Percentiles rank a stretch among this genome's conserved stretches.
Evolutionary conservation across 345 rosid species (phyloP).

Genomic region (Citrus mangshanensis): DNA sequence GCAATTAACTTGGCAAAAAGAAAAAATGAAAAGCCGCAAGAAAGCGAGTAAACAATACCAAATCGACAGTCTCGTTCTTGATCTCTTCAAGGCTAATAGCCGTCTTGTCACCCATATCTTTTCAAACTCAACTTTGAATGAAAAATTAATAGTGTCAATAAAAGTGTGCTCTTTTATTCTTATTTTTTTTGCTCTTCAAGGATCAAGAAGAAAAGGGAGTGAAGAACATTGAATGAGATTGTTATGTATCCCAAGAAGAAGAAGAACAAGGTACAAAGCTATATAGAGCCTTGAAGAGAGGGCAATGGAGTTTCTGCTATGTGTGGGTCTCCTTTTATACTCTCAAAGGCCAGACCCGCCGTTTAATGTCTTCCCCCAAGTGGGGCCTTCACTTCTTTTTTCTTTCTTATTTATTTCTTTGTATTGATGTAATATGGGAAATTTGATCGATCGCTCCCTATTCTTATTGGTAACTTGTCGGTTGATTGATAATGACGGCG

Average conservation of each 20-base stretch:
- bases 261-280: neutral
- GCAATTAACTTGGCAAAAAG: neutral
- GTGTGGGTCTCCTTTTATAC: neutral
- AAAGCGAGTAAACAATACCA: constrained; percentile 31
- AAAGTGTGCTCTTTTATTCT: neutral
- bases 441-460: neutral
- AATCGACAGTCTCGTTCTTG: constrained; percentile 76
- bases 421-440: neutral
- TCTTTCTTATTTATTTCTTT: neutral
- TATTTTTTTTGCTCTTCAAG: neutral
- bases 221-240: constrained; percentile 21
- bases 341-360: neutral
- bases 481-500: neutral
- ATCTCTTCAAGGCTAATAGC: constrained; percentile 52
- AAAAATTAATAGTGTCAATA: neutral
- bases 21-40: neutral
- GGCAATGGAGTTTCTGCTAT: neutral
- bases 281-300: too few species aligned
- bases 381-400: neutral
- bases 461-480: neutral
- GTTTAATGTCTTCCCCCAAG: neutral
- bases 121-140: neutral
- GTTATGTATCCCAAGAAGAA: constrained; percentile 21
- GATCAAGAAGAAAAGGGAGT: neutral
- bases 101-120: constrained; percentile 24